These are phyloP conservation scores for Colletotrichum acutatum DNA, from an alignment of 2,329 filamentous ascomycete species.

Conservation along the genomic window DNA sequence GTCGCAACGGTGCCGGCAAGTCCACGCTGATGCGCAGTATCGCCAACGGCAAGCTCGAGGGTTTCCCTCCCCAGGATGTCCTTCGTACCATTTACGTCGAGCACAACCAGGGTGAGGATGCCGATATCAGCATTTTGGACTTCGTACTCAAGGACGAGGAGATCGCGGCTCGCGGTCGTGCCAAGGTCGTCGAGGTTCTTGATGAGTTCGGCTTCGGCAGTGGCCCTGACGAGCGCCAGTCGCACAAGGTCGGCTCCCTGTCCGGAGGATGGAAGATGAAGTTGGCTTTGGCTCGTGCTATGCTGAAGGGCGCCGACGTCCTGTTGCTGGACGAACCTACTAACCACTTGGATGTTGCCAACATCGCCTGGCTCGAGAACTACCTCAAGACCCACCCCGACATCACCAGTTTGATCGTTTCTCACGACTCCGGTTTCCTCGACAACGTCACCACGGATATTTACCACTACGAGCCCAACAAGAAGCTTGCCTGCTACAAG, in stretches of 20 bases:
- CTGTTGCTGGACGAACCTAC: conserved; percentile 97
- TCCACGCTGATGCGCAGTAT: conserved; percentile 99
- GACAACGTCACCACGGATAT: conserved; percentile 99
- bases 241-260: conserved; percentile 90
- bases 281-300: conserved; percentile 92
- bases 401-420: conserved; percentile 97
- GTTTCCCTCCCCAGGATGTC: conserved; percentile 92
- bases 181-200: conserved; percentile 86
- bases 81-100: conserved; percentile 98
- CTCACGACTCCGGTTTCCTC: conserved; percentile 97
- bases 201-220: conserved; percentile 93
- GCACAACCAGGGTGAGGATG: conserved; percentile 98
- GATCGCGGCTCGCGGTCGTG: conserved; percentile 80
- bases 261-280: conserved; percentile 99
- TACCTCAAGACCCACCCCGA: conserved; percentile 97
- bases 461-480: conserved; percentile 95
- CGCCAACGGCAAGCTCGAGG: conserved; percentile 93
- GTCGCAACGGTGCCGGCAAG: conserved; percentile 96
- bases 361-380: conserved; percentile 94
- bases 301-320: conserved; percentile 97
- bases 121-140: conserved; percentile 93
- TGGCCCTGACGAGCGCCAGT: conserved; percentile 88
- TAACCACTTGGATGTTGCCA: conserved; percentile 96
- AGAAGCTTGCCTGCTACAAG: conserved; percentile 91
- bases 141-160: conserved; percentile 92